Base-by-base conservation (phyloP, 2,329 filamentous ascomycete species). In the Tolypocladium cylindrosporum region DNA sequence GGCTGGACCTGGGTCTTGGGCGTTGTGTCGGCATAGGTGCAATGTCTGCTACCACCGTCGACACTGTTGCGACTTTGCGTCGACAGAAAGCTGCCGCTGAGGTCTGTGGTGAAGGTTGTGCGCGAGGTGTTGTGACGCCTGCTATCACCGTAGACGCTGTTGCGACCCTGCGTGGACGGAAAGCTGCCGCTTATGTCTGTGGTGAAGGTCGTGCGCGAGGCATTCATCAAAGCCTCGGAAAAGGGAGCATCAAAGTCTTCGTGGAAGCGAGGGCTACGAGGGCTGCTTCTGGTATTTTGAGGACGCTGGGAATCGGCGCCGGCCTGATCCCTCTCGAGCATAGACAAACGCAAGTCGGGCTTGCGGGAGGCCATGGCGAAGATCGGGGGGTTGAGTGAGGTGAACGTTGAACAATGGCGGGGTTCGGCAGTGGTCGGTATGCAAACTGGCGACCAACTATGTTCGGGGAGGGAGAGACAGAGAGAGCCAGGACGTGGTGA, bases 171-270 rank as follows among this genome's bases (percentile, higher is more conserved):
- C 59, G 62, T 62, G 11, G 62, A 67, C 43, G 68, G 64, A 16
- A 63, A 69, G 55, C 63, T 66, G 57, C 43, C 55, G 50, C 66
- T 65, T 54, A 53, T 59, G 31, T 67, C 64, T 48, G 66, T 68
- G 27, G 65, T 60, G 36, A 66, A 62, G 2, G 68, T 68, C 21
- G 66, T 67, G 39, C 61, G 62, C 1, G 68, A 69, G 51, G 67
- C 65, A 56, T 71, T 69, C 60, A 72, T 60, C 37, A 74, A 64
- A 9, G 66, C 67, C 60, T 69, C 67, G 41, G 69, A 73, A 60
- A 74, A 73, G 19, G 72, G 72, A 2, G 71, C 72, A 59, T 74
- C 67, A 58, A 74, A 74, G 57, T 74, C 69, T 61, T 74, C 72
- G 59, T 59, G 67, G 60, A 74, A 74, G 39, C 71, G 69, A 16